phyloP scores from a whole-genome alignment of 73 alveolate genomes.

The Stentor roeselii region DNA sequence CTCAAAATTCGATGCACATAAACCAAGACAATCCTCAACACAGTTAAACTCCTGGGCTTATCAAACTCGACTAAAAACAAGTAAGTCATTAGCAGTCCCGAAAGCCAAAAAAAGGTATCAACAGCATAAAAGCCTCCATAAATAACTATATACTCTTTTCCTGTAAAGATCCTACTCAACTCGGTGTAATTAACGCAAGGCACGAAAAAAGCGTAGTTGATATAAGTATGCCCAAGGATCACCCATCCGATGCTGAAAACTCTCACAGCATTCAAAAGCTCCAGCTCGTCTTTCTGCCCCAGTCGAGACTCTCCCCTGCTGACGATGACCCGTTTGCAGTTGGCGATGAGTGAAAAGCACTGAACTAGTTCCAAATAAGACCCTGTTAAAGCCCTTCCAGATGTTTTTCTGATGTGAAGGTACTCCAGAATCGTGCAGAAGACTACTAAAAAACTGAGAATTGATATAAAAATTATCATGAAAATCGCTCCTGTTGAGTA shows the following conservation, averaged over 20 bases:
- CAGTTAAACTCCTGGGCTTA: not conserved
- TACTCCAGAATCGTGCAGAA: not conserved
- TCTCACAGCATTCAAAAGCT: constrained; percentile 8
- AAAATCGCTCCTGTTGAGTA: not conserved
- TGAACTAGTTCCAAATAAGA: not conserved
- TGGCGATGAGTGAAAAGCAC: not conserved
- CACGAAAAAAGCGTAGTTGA: not conserved
- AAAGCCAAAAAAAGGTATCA: constrained; percentile 41
- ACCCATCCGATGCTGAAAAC: constrained; percentile 21
- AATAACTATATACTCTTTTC: not conserved
- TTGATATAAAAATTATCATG: not conserved
- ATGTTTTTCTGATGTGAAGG: too few relatives aligned
- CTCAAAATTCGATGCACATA: constrained; percentile 47
- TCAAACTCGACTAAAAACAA: constrained; percentile 27
- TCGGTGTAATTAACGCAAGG: not conserved
- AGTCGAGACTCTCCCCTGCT: not conserved
- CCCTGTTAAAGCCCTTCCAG: not conserved
- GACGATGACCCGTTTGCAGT: not conserved
- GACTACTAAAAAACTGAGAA: not conserved
- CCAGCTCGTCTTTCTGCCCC: not conserved
- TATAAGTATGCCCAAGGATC: not conserved
- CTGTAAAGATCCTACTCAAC: not conserved
- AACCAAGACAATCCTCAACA: not conserved
- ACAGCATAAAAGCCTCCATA: constrained; percentile 31
- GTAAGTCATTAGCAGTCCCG: constrained; percentile 39